phyloP scores from a whole-genome alignment of 1,284 basidiomycete genomes.

The Ceratorhiza oryzae-sativae region DNA sequence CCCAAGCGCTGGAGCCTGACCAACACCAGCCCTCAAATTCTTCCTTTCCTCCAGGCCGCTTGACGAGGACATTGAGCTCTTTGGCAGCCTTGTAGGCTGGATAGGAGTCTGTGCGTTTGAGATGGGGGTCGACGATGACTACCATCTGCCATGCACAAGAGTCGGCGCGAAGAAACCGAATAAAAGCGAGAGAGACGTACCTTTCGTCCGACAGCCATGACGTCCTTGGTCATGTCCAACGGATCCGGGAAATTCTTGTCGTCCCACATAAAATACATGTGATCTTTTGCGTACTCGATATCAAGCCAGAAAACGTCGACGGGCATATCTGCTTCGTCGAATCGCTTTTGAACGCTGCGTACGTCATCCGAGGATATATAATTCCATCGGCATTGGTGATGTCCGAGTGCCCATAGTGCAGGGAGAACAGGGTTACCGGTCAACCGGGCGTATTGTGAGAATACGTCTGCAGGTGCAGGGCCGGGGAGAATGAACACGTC shows the following conservation, averaged over 20 bases:
- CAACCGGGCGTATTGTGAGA: conserved; percentile 83
- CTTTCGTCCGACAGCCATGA: conserved; percentile 87
- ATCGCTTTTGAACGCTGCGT: conserved; percentile 82
- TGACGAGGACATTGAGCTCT: conserved; percentile 83
- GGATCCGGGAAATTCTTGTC: conserved; percentile 92
- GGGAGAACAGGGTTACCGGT: conserved; percentile 90
- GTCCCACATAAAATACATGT: conserved; percentile 99
- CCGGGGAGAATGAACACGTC: conserved; percentile 95
- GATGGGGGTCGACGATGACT: conserved; percentile 95
- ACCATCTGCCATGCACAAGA: conserved; percentile 72
- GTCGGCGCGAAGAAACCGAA: not conserved
- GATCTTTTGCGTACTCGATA: conserved; percentile 94
- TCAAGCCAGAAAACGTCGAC: conserved; percentile 99
- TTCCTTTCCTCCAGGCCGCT: conserved; percentile 72
- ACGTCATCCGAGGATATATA: conserved; percentile 93
- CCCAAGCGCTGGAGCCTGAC: conserved; percentile 94
- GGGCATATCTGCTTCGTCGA: conserved; percentile 94
- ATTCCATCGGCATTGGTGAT: conserved; percentile 99
- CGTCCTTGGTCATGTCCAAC: conserved; percentile 88
- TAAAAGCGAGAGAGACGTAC: conserved; percentile 53
- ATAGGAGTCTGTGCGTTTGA: conserved; percentile 84
- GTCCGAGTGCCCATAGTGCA: conserved; percentile 89
- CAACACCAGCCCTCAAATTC: conserved; percentile 99
- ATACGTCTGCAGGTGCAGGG: conserved; percentile 80
- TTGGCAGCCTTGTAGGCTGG: conserved; percentile 87